Conservation (phyloP, 768 basidiomycete species). For the Termitomyces bulborhizus region DNA sequence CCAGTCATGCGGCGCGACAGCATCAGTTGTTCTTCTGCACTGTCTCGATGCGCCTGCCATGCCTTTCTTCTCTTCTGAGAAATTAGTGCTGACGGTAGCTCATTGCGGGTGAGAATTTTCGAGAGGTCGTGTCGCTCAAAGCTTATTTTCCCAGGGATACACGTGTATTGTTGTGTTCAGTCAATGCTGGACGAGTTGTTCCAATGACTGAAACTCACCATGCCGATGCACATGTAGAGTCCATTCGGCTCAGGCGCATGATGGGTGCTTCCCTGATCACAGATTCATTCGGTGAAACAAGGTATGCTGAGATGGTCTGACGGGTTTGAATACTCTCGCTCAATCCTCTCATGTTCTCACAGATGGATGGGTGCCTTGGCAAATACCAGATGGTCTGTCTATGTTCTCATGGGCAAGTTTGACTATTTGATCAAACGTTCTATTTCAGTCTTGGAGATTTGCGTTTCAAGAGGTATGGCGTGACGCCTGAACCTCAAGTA, state of each 20-base stretch:
- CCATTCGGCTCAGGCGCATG: slow-evolving; percentile 78
- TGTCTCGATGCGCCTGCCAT: slow-evolving; percentile 74
- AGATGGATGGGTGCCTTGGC: slow-evolving; percentile 95
- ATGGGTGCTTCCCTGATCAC: slow-evolving; percentile 87
- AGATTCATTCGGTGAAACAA: slow-evolving; percentile 90
- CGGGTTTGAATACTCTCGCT: not conserved
- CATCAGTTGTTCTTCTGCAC: slow-evolving; percentile 88
- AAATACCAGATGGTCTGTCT: slow-evolving; percentile 78
- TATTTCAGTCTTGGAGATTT: slow-evolving; percentile 74
- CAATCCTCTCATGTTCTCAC: not conserved
- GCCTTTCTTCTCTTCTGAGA: slow-evolving; percentile 79
- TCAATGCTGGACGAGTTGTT: slow-evolving; percentile 62
- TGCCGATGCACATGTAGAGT: slow-evolving; percentile 86
- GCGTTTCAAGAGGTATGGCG: slow-evolving; percentile 82
- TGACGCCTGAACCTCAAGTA: slow-evolving; percentile 91
- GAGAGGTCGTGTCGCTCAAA: not conserved
- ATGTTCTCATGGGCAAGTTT: not conserved
- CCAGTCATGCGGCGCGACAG: slow-evolving; percentile 81
- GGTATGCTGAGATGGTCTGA: slow-evolving; percentile 33
- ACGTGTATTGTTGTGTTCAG: slow-evolving; percentile 75
- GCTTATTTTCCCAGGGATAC: slow-evolving; percentile 61
- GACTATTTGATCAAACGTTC: not conserved
- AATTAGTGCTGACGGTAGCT: slow-evolving; percentile 77
- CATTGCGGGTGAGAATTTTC: slow-evolving; percentile 74
- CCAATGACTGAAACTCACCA: slow-evolving; percentile 95